phyloP scores from a whole-genome alignment of 441 rosid genomes.

The Arabidopsis lyrata region DNA sequence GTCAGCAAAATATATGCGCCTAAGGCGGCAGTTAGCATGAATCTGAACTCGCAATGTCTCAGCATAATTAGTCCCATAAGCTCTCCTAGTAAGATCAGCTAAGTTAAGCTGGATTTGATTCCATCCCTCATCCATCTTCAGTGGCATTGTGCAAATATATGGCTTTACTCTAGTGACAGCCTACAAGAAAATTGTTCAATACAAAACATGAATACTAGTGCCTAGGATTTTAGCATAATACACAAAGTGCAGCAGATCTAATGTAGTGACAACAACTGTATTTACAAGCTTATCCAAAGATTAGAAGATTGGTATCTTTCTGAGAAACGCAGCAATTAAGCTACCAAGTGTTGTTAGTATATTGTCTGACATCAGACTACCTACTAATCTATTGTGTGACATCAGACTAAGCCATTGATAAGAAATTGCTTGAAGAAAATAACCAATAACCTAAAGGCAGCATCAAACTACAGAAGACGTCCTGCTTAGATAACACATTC shows the following conservation, averaged over 20 bases:
- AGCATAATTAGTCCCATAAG: constrained; percentile 94
- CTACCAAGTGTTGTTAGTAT: background rate
- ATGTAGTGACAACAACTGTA: background rate
- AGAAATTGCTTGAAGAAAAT: background rate
- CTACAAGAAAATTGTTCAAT: constrained; percentile 44
- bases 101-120: constrained; percentile 95
- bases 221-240: background rate
- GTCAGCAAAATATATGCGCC: constrained; percentile 92
- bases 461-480: constrained; percentile 2
- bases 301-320: background rate
- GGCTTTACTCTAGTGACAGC: constrained; percentile 95
- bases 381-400: background rate
- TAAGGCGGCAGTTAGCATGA: constrained; percentile 90
- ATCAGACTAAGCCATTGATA: background rate
- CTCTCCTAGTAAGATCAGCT: constrained; percentile 89
- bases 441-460: constrained; percentile 1
- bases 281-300: constrained; percentile 1
- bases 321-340: background rate
- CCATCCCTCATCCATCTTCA: constrained; percentile 98
- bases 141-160: constrained; percentile 93
- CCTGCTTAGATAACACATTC: background rate
- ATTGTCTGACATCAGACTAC: background rate
- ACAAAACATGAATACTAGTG: constrained; percentile 24
- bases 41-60: constrained; percentile 97
- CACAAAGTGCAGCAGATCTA: background rate